A percentile compares a stretch with the other conserved stretches of the same genome.
Evolutionary conservation across 257 asterid species (phyloP).

Genomic region (Nicotiana otophora): DNA sequence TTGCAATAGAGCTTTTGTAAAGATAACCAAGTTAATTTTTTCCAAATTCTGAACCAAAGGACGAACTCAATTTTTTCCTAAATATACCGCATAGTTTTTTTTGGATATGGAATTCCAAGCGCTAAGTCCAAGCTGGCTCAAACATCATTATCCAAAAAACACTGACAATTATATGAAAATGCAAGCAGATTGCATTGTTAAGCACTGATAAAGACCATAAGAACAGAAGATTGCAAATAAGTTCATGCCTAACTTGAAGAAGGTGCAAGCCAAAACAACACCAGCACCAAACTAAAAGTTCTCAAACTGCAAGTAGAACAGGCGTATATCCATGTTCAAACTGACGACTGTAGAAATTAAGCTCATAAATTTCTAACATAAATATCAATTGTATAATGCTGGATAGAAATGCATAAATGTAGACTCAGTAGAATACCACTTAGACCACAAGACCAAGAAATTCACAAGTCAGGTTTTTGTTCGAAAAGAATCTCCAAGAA

Average conservation of each 20-base stretch:
- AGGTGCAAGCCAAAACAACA: not conserved
- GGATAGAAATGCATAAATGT: too few species aligned
- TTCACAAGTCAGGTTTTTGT: not conserved
- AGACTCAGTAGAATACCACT: not conserved
- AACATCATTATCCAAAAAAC: too few species aligned
- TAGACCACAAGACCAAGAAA: not conserved
- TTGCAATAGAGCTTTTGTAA: too few species aligned
- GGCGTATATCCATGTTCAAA: not conserved
- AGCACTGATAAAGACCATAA: not conserved
- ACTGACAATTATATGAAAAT: not conserved
- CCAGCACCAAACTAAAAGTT: not conserved
- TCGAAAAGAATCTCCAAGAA: not conserved
- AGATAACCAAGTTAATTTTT: too few species aligned
- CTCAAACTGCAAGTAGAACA: not conserved
- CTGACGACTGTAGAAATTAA: not conserved
- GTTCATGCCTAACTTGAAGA: not conserved
- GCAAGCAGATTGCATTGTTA: not conserved
- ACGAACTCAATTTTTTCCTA: too few species aligned
- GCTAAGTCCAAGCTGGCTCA: too few species aligned
- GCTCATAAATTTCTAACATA: not conserved
- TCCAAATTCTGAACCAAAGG: too few species aligned
- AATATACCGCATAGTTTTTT: too few species aligned
- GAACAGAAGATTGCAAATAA: not conserved
- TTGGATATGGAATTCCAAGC: too few species aligned
- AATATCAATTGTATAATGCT: not conserved